These are phyloP conservation scores for Candolleomyces eurysporus DNA, from an alignment of 768 basidiomycete genomes.

Conservation along the genomic window DNA sequence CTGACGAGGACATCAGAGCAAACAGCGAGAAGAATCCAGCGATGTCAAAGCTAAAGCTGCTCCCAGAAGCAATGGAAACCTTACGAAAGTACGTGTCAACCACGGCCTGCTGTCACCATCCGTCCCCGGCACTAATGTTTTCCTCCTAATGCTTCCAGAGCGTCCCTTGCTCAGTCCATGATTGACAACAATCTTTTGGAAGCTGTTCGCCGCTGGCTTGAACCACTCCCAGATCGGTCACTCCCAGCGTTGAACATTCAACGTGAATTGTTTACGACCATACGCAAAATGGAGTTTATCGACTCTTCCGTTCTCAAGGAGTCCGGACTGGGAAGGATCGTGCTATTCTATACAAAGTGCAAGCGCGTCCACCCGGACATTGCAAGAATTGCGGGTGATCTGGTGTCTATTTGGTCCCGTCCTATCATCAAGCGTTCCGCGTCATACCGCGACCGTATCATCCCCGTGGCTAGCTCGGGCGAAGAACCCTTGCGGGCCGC, in stretches of 20 bases:
- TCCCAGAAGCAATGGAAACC: constrained; percentile 90
- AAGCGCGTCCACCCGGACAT: constrained; percentile 85
- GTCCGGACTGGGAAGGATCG: constrained; percentile 81
- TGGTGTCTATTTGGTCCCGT: constrained; percentile 84
- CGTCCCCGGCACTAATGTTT: constrained; percentile 9
- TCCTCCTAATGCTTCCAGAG: constrained; percentile 42
- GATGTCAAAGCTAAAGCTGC: constrained; percentile 74
- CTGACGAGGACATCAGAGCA: constrained; percentile 77
- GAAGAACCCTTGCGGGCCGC: constrained; percentile 33
- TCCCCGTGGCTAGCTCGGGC: constrained; percentile 53
- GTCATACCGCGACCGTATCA: constrained; percentile 71
- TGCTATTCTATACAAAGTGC: constrained; percentile 96
- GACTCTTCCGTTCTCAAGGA: constrained; percentile 90
- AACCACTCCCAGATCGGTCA: constrained; percentile 89
- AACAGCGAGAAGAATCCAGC: constrained; percentile 83
- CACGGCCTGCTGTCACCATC: background rate
- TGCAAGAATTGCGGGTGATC: constrained; percentile 74
- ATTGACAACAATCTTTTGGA: constrained; percentile 93
- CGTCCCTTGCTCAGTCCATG: constrained; percentile 85
- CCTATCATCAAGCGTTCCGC: constrained; percentile 90
- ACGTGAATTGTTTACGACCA: constrained; percentile 79
- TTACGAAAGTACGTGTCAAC: constrained; percentile 71
- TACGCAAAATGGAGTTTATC: constrained; percentile 90
- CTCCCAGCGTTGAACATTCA: constrained; percentile 96
- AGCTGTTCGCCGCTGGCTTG: constrained; percentile 87